phyloP scores from a whole-genome alignment of 2,329 filamentous ascomycete genomes.

The Pseudogymnoascus sp. region DNA sequence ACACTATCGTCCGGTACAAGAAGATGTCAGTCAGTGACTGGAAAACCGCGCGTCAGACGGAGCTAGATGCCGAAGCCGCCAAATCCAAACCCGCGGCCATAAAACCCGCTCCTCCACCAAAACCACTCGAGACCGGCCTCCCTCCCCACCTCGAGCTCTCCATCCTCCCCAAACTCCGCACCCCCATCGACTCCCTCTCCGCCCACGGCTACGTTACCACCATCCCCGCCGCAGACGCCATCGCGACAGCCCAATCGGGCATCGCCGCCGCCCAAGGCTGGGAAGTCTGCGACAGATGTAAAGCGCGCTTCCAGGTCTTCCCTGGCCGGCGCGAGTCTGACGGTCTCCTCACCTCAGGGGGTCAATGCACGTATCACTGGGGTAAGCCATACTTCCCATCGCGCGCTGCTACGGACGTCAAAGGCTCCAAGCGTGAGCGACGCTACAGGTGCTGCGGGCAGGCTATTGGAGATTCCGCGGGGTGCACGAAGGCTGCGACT shows the following conservation, averaged over 20 bases:
- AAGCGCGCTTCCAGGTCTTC: constrained; percentile 82
- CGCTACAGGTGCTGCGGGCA: constrained; percentile 75
- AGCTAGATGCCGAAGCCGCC: constrained; percentile 33
- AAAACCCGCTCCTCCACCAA: constrained; percentile 28
- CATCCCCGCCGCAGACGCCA: constrained; percentile 57
- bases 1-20: constrained; percentile 66
- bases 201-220: constrained; percentile 67
- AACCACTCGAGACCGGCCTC: constrained; percentile 62
- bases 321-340: constrained; percentile 74
- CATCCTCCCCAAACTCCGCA: constrained; percentile 55
- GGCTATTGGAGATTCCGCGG: constrained; percentile 60
- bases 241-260: constrained; percentile 58
- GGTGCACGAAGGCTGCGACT: constrained; percentile 62
- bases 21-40: constrained; percentile 68
- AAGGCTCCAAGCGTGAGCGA: constrained; percentile 44
- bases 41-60: constrained; percentile 50
- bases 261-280: constrained; percentile 63
- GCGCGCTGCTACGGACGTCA: constrained; percentile 47
- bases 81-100: constrained; percentile 27
- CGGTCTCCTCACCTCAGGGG: constrained; percentile 66
- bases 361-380: constrained; percentile 73
- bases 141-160: constrained; percentile 58
- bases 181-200: constrained; percentile 56
- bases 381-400: constrained; percentile 59
- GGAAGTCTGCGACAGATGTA: constrained; percentile 85